phyloP scores from a whole-genome alignment of 140 eudicot species.

The Anethum foeniculum region DNA sequence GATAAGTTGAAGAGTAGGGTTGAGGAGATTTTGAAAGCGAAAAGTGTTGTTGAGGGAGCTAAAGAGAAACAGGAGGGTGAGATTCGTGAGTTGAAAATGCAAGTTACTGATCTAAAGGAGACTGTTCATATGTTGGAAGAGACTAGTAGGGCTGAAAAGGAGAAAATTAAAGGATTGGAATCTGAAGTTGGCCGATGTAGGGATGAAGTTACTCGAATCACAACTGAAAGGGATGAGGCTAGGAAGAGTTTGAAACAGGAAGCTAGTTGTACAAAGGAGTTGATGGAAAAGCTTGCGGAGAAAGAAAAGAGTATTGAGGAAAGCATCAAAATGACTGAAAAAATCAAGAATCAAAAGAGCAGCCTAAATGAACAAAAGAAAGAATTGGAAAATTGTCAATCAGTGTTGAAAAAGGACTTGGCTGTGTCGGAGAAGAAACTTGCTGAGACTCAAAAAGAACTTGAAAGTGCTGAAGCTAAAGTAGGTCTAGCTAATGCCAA shows the following conservation, averaged over 20 bases:
- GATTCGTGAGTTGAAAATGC: conserved; percentile 23
- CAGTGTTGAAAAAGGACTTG: conserved; percentile 26
- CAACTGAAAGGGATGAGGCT: conserved; percentile 37
- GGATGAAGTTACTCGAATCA: conserved; percentile 30
- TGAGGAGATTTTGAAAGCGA: conserved; percentile 29
- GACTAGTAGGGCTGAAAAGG: conserved; percentile 18
- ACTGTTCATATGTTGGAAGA: conserved; percentile 26
- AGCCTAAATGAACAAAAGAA: conserved; percentile 39
- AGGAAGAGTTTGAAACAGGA: conserved; percentile 34
- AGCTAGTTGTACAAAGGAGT: conserved; percentile 25
- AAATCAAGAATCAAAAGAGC: conserved; percentile 28
- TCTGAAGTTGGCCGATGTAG: conserved; percentile 31
- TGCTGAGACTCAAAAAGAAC: conserved; percentile 28
- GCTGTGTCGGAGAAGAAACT: conserved; percentile 28
- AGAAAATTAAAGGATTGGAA: conserved; percentile 30
- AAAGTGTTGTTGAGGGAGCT: conserved; percentile 23
- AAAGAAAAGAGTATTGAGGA: conserved; percentile 47
- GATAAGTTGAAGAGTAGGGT: conserved; percentile 20
- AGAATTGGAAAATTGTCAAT: conserved; percentile 29
- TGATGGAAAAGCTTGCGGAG: conserved; percentile 32
- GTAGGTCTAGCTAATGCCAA: conserved; percentile 31
- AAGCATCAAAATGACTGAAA: conserved; percentile 23
- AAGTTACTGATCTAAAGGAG: conserved; percentile 24
- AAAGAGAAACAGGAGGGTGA: conserved; percentile 26
- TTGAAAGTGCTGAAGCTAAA: conserved; percentile 32